These are phyloP conservation scores for Cyberlindnera americana DNA, from an alignment of 805 yeast genomes.

Conservation along the genomic window DNA sequence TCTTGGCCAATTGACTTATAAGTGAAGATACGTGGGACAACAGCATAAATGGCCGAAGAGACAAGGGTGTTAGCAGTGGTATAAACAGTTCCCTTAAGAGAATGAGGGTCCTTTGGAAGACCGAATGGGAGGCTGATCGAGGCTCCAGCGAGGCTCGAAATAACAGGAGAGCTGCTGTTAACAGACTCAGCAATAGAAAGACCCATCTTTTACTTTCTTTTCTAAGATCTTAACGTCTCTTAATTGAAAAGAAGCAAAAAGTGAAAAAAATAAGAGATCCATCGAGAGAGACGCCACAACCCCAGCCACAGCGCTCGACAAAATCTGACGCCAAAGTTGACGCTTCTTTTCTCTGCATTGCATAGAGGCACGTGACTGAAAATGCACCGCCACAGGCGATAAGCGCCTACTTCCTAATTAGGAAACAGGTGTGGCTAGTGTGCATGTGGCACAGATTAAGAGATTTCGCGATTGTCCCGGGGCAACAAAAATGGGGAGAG, in stretches of 20 bases:
- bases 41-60: constrained; percentile 48
- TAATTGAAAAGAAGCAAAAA: neutral
- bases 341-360: neutral
- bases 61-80: constrained; percentile 50
- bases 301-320: neutral
- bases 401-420: no score
- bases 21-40: constrained; percentile 55
- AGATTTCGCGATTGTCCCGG: no score
- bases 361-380: neutral
- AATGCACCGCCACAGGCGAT: no score
- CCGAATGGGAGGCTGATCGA: constrained; percentile 55
- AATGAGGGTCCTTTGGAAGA: constrained; percentile 19
- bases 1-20: constrained; percentile 66
- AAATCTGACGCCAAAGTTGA: neutral
- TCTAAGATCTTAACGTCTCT: no score
- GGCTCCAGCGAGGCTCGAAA: constrained; percentile 35
- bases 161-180: constrained; percentile 18
- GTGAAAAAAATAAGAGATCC: no score
- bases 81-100: constrained; percentile 14
- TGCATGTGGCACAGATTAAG: no score
- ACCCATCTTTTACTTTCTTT: no score
- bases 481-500: no score
- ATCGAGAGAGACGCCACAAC: no score
- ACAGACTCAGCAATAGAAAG: constrained; percentile 23
- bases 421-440: no score